Conservation (phyloP, 2,329 filamentous ascomycete genomes). For the Penicillium digitatum region DNA sequence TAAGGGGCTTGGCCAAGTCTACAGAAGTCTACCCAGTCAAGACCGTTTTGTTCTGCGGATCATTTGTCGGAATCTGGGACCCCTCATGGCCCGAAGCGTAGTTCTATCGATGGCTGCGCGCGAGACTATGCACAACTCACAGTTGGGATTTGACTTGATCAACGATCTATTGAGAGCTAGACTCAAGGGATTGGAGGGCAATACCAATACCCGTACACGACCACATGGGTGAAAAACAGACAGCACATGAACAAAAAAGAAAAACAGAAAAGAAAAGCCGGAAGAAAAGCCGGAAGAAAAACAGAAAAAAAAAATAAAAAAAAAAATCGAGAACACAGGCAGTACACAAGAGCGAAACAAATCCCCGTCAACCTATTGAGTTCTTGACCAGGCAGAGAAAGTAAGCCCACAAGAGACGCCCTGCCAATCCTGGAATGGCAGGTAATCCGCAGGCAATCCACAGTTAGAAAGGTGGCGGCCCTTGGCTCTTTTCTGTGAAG, state of each 20-base stretch:
- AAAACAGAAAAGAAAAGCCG: too few relatives aligned
- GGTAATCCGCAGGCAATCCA: slow-evolving; percentile 11
- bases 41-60: background rate
- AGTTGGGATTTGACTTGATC: background rate
- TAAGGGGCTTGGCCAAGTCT: slow-evolving; percentile 20
- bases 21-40: slow-evolving; percentile 9
- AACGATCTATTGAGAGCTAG: background rate
- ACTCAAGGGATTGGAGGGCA: slow-evolving; percentile 1
- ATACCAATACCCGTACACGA: background rate
- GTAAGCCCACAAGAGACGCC: slow-evolving; percentile 6
- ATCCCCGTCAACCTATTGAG: slow-evolving; percentile 10
- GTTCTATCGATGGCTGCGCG: background rate
- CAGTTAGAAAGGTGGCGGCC: slow-evolving; percentile 11
- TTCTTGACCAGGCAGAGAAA: slow-evolving; percentile 13
- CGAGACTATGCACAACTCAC: background rate
- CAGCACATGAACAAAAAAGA: background rate
- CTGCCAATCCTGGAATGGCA: slow-evolving; percentile 13
- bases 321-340: background rate
- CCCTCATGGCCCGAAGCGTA: background rate
- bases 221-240: background rate
- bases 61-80: background rate
- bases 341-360: background rate
- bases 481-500: slow-evolving; percentile 6
- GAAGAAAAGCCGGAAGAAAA: too few relatives aligned
- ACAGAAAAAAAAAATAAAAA: too few relatives aligned